Conservation (phyloP, 805 yeast genomes). For the Suhomyces sp. region DNA sequence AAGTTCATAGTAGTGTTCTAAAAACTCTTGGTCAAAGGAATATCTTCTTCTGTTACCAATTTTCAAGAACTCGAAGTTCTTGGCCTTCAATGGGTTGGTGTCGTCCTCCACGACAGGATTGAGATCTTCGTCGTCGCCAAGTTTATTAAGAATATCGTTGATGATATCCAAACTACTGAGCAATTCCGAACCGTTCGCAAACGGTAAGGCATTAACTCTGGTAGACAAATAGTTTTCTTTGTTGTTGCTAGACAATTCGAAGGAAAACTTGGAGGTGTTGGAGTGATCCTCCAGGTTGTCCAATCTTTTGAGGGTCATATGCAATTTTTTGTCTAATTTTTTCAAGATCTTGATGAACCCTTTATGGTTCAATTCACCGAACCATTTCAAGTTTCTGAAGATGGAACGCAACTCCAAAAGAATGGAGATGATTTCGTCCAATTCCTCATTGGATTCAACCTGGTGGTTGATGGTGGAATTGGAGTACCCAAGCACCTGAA, state of each 20-base stretch:
- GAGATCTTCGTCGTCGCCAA: conserved; percentile 34
- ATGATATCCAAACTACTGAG: conserved; percentile 52
- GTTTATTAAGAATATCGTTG: conserved; percentile 50
- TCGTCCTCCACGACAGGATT: conserved; percentile 8
- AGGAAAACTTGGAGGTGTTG: conserved; percentile 8
- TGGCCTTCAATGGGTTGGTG: background rate
- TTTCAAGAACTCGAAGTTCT: conserved; percentile 18
- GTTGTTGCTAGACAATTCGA: conserved; percentile 32
- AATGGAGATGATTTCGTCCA: conserved; percentile 47
- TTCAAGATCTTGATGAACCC: conserved; percentile 88
- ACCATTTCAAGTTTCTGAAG: conserved; percentile 87
- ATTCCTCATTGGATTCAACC: conserved; percentile 39
- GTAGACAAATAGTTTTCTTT: conserved; percentile 50
- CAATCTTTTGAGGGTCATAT: conserved; percentile 22
- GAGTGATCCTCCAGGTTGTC: conserved; percentile 8
- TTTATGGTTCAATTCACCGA: conserved; percentile 85
- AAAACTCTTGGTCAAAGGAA: conserved; percentile 25
- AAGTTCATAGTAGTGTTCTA: conserved; percentile 21
- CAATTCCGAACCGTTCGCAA: conserved; percentile 70
- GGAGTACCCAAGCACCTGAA: conserved; percentile 33
- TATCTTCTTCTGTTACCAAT: conserved; percentile 22
- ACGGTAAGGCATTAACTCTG: conserved; percentile 70
- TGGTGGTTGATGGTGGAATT: conserved; percentile 23
- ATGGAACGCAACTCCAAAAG: conserved; percentile 73
- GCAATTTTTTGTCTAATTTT: conserved; percentile 79